Evolutionary conservation across 108 stramenopile genomes (phyloP), one percentile per base, ranked within the genome.

Genomic region (Chaetoceros tenuissimus): DNA sequence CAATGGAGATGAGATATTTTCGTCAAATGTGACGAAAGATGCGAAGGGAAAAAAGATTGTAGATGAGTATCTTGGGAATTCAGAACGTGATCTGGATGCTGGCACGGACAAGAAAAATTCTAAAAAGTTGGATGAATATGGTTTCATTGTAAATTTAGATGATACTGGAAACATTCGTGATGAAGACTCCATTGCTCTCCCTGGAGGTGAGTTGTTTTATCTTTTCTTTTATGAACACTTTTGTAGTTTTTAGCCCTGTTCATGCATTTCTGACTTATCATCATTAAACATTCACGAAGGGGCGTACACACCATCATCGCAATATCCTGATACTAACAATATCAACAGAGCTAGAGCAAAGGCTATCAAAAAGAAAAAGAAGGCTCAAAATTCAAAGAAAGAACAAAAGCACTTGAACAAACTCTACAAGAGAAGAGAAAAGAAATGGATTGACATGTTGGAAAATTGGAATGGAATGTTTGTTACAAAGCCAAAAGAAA

Each of bases 101-200:
- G 45, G 51, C 62, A 63, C 19, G 47, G 67, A 72, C 50, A 66
- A 63, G 62, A 57, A 46, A 16, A 72, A 72, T 49, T 60, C 60
- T 21, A 66, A 62, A 28, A 62, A 68, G 53, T 46, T 89, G 50
- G 73, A 85, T 68, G 60, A 71, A 50, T 81, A 62, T 67, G 72
- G 81, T 27, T 85, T 85, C 49, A 79, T 80, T 62, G 13, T 57
- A 24, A 80, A 80, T 49, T 68, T 80, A 46, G 74, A 80, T 46
- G 30, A 48, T 0, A 50, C 66, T 20, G 74, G 74, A 13, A 29
- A 59, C 22, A 53, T 75, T 0, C 48, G 24, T n/a, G 27, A 40
- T 18, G 20, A 19, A 3, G 3, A 10, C 18, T 16, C 23, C 16
- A 16, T 26, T 24, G 31, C 26, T 28, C 3, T 10, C 10, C 19